Base-by-base conservation (phyloP, 495 filamentous ascomycete genomes). In the Aspergillus haitiensis region DNA sequence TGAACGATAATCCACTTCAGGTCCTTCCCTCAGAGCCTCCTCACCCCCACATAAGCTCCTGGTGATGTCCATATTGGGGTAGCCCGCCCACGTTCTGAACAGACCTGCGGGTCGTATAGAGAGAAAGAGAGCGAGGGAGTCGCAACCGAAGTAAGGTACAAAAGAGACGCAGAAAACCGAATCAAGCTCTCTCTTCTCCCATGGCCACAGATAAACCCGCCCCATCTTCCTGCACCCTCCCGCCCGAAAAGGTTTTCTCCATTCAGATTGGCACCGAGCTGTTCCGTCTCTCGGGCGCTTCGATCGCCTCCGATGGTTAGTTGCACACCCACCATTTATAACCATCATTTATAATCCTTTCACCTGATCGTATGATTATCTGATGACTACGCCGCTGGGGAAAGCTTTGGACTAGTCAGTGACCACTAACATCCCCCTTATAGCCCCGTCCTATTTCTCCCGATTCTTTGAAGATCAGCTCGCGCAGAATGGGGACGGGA, bases 371-470 rank as follows among this genome's bases (percentile, higher is more conserved):
- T 80, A 85, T 73, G 85, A 68, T 27, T 27, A 27, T 27, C 21
- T 3, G 21, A 27, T 27, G 21, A 27, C 21, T 27, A 27, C 21
- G 21, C 21, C 21, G 1, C 21, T 27, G 21, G 21, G 21, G 21
- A 27, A 27, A 27, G 21, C 21, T 27, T 27, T 27, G 21, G 21
- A 27, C 21, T 27, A 27, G 21, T 27, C 21, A 27, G 21, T 27
- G 21, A 27, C 21, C 21, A 27, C 21, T 27, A 27, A 27, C 21
- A 1, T 27, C 71, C 69, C 78, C 73, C 72, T 9, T 78, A 81
- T 78, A 98, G 93, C 93, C 75, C 93, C 93, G 66, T 97, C 94
- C 60, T 98, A 97, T 72, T 97, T 98, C 73, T 96, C 94, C 18
- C 88, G 88, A 62, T 97, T 92, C 76, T 98, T 98, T 76, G 84